Conservation (phyloP, 352 stramenopile species). For the Pythium phragmiticola region DNA sequence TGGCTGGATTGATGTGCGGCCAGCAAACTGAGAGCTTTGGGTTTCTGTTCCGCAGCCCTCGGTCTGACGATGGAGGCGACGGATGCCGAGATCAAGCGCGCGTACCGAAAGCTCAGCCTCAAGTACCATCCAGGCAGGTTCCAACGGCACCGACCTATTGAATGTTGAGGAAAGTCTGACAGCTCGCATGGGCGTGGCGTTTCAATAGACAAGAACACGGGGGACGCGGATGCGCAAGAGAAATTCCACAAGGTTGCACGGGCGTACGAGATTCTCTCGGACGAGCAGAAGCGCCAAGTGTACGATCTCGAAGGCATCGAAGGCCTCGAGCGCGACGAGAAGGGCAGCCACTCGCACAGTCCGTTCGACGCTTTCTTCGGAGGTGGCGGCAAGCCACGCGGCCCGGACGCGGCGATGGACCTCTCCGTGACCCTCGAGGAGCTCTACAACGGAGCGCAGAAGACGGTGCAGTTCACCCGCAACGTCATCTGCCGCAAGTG, state of each 20-base stretch:
- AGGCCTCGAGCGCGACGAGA: constrained; percentile 74
- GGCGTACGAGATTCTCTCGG: constrained; percentile 91
- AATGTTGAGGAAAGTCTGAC: too few relatives aligned
- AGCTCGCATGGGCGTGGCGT: background rate
- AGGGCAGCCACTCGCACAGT: constrained; percentile 47
- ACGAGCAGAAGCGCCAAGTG: constrained; percentile 86
- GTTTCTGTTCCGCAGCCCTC: constrained; percentile 37
- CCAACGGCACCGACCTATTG: constrained; percentile 12
- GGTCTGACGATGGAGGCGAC: constrained; percentile 78
- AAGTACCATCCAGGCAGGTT: constrained; percentile 93
- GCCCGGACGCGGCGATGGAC: constrained; percentile 73
- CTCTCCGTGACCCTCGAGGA: constrained; percentile 81
- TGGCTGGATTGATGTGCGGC: background rate
- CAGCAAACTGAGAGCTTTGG: background rate
- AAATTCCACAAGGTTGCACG: constrained; percentile 90
- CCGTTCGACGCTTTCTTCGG: constrained; percentile 83
- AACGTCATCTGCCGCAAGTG: constrained; percentile 88
- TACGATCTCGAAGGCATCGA: constrained; percentile 93
- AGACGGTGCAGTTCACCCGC: constrained; percentile 61
- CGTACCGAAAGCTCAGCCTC: constrained; percentile 94
- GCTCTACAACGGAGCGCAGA: constrained; percentile 82
- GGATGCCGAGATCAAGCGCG: constrained; percentile 93
- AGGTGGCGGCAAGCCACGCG: constrained; percentile 65
- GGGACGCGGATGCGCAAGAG: constrained; percentile 70
- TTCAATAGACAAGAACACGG: constrained; percentile 77